These are phyloP conservation scores for Mortierella antarctica DNA, from an alignment of 192 early-diverging fungal species.

Conservation along the genomic window DNA sequence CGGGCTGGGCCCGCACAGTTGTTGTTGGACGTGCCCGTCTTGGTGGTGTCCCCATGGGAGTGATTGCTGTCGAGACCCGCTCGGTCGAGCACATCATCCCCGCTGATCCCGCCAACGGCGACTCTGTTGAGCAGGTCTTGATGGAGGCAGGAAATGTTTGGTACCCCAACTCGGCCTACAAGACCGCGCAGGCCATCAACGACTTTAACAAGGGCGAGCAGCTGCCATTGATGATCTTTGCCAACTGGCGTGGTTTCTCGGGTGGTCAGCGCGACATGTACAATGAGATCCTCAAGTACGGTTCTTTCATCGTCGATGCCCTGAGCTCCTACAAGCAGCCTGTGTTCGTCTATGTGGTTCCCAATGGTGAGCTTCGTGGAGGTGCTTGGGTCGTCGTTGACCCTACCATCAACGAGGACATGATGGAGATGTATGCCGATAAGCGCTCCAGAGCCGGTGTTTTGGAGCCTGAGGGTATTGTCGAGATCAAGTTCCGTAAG, in stretches of 20 bases:
- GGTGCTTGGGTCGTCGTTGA: constrained; percentile 99
- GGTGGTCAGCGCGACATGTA: constrained; percentile 99
- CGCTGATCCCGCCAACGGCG: constrained; percentile 94
- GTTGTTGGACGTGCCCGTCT: constrained; percentile 93
- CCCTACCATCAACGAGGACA: constrained; percentile 94
- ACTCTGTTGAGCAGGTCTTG: constrained; percentile 89
- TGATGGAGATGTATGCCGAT: constrained; percentile 99
- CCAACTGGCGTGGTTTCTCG: constrained; percentile 99
- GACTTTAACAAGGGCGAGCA: constrained; percentile 99
- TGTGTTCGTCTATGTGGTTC: constrained; percentile 95
- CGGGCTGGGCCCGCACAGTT: constrained; percentile 97
- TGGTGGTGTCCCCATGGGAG: constrained; percentile 97
- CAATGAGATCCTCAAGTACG: constrained; percentile 98
- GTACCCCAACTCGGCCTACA: constrained; percentile 99
- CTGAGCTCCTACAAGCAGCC: constrained; percentile 96
- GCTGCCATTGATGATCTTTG: constrained; percentile 98
- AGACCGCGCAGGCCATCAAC: constrained; percentile 98
- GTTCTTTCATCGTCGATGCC: constrained; percentile 97
- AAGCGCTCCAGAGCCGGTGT: constrained; percentile 92
- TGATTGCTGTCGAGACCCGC: constrained; percentile 96
- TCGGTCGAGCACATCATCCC: constrained; percentile 91
- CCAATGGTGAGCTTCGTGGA: constrained; percentile 95
- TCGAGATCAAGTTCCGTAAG: constrained; percentile 98
- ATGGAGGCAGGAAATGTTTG: constrained; percentile 97
- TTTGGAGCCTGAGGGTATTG: constrained; percentile 96